Conservation (phyloP, 352 stramenopile genomes). For the Pythium apleroticum region DNA sequence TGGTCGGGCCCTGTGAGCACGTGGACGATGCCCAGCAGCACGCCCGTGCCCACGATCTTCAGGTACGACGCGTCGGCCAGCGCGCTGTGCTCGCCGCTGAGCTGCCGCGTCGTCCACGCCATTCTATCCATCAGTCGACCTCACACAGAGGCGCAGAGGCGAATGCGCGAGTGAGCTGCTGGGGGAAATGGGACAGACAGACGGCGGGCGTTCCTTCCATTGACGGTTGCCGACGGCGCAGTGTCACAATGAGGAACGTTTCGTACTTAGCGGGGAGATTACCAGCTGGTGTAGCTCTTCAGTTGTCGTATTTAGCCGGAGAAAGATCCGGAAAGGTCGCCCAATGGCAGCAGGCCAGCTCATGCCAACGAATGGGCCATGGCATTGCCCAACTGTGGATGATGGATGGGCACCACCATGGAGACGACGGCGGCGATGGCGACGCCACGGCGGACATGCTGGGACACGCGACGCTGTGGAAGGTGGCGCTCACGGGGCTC, state of each 20-base stretch:
- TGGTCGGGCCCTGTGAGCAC: constrained; percentile 84
- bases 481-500: constrained; percentile 36
- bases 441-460: constrained; percentile 14
- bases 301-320: not conserved
- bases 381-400: not conserved
- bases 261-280: constrained; percentile 3
- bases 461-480: constrained; percentile 31
- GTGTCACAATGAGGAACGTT: constrained; percentile 3
- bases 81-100: constrained; percentile 27
- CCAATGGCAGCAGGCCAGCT: not conserved
- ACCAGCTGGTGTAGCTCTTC: not conserved
- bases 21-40: constrained; percentile 45
- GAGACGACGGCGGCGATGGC: not conserved
- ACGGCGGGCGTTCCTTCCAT: not conserved
- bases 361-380: not conserved
- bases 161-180: not conserved
- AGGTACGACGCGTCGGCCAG: constrained; percentile 34
- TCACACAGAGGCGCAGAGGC: not conserved
- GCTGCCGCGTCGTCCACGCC: constrained; percentile 12
- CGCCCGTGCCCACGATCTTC: constrained; percentile 40
- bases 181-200: not conserved
- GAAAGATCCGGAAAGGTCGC: constrained; percentile 14
- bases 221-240: not conserved
- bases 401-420: not conserved
- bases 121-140: not conserved